phyloP scores from a whole-genome alignment of 2,329 filamentous ascomycete genomes.

The Nothopassalora personata region DNA sequence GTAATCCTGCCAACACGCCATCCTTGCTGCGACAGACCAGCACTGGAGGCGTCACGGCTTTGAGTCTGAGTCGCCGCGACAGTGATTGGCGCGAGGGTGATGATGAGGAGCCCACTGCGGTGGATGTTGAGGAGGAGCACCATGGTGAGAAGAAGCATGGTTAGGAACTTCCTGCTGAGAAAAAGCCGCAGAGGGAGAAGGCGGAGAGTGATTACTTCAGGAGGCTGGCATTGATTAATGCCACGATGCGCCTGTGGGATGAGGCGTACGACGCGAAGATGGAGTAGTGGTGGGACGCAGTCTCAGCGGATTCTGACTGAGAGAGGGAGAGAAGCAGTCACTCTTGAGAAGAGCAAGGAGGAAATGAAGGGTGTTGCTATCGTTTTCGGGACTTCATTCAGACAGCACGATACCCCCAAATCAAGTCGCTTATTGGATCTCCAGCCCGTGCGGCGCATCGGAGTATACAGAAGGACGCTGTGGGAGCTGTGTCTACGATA shows the following conservation, averaged over 20 bases:
- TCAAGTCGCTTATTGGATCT: neutral
- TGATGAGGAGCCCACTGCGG: constrained; percentile 4
- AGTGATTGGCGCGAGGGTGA: constrained; percentile 17
- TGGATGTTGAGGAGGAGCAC: constrained; percentile 3
- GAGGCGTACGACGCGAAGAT: neutral
- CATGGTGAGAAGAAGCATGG: constrained; percentile 7
- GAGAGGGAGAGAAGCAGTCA: neutral
- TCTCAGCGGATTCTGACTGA: neutral
- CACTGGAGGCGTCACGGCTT: constrained; percentile 22
- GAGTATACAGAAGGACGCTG: too few relatives aligned
- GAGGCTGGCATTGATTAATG: neutral
- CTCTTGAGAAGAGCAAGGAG: neutral
- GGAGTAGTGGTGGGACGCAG: neutral
- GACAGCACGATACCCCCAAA: neutral
- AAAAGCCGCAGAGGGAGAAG: neutral
- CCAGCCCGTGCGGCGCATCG: too few relatives aligned
- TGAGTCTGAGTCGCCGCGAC: constrained; percentile 15
- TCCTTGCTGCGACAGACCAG: constrained; percentile 21
- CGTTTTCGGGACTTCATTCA: neutral
- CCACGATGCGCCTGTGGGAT: neutral
- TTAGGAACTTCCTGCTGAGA: neutral
- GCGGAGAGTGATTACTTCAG: neutral
- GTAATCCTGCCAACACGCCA: constrained; percentile 58
- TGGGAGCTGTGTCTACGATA: too few relatives aligned
- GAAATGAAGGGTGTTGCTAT: neutral